Evolutionary conservation across 352 stramenopile genomes (phyloP).

Genomic region (Phytopythium vexans): DNA sequence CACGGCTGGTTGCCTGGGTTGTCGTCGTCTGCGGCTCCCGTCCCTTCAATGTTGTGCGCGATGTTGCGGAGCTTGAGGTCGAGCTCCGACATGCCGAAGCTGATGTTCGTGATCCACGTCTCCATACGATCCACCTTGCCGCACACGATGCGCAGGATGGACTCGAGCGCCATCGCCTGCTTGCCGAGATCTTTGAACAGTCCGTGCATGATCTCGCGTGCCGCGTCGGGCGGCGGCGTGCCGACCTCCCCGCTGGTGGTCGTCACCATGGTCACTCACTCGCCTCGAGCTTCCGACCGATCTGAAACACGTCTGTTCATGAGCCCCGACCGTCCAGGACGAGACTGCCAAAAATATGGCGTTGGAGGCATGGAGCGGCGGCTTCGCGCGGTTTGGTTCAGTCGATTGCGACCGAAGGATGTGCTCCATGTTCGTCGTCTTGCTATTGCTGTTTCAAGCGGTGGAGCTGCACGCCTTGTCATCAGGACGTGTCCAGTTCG

Average conservation of each 20-base stretch:
- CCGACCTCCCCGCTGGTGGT: too few species aligned
- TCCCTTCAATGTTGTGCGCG: conserved; percentile 81
- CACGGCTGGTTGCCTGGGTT: conserved; percentile 34
- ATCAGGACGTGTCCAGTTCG: conserved; percentile 58
- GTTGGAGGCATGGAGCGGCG: too few species aligned
- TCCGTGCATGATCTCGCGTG: conserved; percentile 59
- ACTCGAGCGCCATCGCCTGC: conserved; percentile 74
- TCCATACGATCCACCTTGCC: conserved; percentile 76
- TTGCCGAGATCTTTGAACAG: conserved; percentile 71
- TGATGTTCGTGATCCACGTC: conserved; percentile 68
- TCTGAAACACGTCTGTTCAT: too few species aligned
- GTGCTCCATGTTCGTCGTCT: too few species aligned
- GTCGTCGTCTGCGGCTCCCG: conserved; percentile 56
- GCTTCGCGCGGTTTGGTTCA: too few species aligned
- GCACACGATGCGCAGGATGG: conserved; percentile 62
- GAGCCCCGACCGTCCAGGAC: too few species aligned
- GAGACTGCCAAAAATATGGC: too few species aligned
- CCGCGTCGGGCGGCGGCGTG: conserved; percentile 14
- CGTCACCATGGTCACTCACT: too few species aligned
- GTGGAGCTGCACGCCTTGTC: background rate
- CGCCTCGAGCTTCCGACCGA: too few species aligned
- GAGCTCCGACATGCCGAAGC: conserved; percentile 70
- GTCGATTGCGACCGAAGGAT: too few species aligned
- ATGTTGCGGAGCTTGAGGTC: conserved; percentile 77
- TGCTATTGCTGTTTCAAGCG: background rate